These are phyloP conservation scores for Omphalea diandra DNA, from an alignment of 441 rosid genomes.

Conservation along the genomic window DNA sequence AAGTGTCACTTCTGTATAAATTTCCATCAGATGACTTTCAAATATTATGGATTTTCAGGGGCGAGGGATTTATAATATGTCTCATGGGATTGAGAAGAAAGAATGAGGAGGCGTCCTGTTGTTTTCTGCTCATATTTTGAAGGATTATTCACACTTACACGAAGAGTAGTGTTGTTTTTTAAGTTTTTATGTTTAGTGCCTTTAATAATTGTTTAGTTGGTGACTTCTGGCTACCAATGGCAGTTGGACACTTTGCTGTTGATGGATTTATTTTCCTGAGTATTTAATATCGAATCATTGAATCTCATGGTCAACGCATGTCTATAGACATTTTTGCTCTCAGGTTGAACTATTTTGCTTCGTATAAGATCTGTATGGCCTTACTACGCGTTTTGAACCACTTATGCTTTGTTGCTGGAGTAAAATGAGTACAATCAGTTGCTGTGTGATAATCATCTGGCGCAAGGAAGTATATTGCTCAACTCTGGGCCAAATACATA, in stretches of 20 bases:
- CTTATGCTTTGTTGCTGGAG: too few relatives aligned
- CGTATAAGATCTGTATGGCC: too few relatives aligned
- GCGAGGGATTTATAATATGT: slow-evolving; percentile 84
- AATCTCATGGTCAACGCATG: not conserved
- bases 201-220: slow-evolving; percentile 36
- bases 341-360: too few relatives aligned
- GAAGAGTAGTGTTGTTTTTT: slow-evolving; percentile 12
- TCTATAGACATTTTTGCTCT: not conserved
- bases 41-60: slow-evolving; percentile 46
- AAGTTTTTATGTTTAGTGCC: slow-evolving; percentile 15
- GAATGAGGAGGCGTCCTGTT: slow-evolving; percentile 44
- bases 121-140: slow-evolving; percentile 18
- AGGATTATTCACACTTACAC: slow-evolving; percentile 22
- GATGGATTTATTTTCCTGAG: slow-evolving; percentile 8
- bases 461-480: too few relatives aligned
- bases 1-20: not conserved
- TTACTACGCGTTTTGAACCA: too few relatives aligned
- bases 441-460: too few relatives aligned
- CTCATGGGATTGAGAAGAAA: slow-evolving; percentile 89
- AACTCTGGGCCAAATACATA: too few relatives aligned
- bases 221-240: slow-evolving; percentile 17
- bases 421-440: too few relatives aligned
- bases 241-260: slow-evolving; percentile 16
- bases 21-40: not conserved
- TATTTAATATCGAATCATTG: not conserved